Percentiles rank a stretch among this genome's conserved stretches.
phyloP scores from a whole-genome alignment of 495 filamentous ascomycete species.

The Aspergillus biplanus region DNA sequence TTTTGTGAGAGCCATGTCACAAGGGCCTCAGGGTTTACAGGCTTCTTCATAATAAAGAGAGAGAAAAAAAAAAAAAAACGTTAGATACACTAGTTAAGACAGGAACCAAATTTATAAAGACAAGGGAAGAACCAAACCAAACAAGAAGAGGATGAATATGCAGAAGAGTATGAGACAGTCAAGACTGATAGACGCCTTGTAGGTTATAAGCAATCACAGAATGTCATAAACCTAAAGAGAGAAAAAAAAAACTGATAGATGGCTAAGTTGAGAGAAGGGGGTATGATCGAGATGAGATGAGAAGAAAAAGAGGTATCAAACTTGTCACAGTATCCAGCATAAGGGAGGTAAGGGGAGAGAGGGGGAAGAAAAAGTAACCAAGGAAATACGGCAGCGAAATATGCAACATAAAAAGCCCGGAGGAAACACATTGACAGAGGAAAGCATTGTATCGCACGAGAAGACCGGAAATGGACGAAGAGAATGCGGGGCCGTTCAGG shows the following conservation, averaged over 20 bases:
- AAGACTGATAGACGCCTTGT: slow-evolving; percentile 3
- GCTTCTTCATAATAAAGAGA: not conserved
- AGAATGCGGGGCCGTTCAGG: slow-evolving; percentile 16
- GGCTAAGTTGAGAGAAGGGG: slow-evolving; percentile 23
- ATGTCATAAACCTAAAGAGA: slow-evolving; percentile 12
- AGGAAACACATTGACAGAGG: slow-evolving; percentile 1
- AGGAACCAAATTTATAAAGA: not conserved
- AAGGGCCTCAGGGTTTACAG: too few species aligned
- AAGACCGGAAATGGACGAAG: slow-evolving; percentile 1
- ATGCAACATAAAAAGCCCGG: not conserved
- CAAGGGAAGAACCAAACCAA: too few species aligned
- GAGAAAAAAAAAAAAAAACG: not conserved
- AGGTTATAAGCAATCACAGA: slow-evolving; percentile 4
- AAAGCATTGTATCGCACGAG: not conserved
- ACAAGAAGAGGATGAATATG: not conserved
- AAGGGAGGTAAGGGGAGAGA: slow-evolving; percentile 16
- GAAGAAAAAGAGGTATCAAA: slow-evolving; percentile 23
- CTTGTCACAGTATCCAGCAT: slow-evolving; percentile 18
- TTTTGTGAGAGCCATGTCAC: too few species aligned
- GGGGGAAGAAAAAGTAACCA: slow-evolving; percentile 8
- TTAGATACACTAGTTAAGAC: not conserved
- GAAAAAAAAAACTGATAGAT: not conserved
- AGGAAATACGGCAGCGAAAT: slow-evolving; percentile 8
- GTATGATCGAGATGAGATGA: slow-evolving; percentile 32
- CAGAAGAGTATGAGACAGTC: not conserved